Evolutionary conservation across 768 basidiomycete species (phyloP).

Genomic region (Suillus spraguei): DNA sequence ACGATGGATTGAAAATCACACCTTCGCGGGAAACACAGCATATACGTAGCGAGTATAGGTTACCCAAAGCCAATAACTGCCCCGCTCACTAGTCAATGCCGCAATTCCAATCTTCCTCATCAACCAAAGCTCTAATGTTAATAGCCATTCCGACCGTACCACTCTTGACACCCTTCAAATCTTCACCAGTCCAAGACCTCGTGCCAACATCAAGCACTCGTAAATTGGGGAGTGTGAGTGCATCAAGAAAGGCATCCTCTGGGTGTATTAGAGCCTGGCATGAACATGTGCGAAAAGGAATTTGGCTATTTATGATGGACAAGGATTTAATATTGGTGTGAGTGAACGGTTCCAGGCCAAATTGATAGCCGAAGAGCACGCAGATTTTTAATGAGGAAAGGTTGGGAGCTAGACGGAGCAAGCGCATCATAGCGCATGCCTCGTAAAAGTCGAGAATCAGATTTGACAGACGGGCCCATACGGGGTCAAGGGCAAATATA

Average conservation of each 20-base stretch:
- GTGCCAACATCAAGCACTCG: background rate
- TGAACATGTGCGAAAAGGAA: background rate
- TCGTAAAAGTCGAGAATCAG: background rate
- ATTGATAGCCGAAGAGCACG: background rate
- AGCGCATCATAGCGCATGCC: background rate
- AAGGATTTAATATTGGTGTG: constrained; percentile 35
- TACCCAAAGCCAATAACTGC: background rate
- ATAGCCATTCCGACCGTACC: background rate
- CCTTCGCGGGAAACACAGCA: background rate
- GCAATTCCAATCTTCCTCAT: too few relatives aligned
- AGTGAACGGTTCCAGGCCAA: background rate
- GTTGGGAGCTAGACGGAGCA: background rate
- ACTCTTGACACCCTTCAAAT: background rate
- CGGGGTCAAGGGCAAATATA: background rate
- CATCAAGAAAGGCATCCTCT: background rate
- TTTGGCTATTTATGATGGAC: background rate
- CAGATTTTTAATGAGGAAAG: background rate
- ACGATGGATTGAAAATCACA: background rate
- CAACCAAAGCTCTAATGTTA: background rate
- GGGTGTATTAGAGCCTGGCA: background rate
- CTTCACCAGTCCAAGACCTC: background rate
- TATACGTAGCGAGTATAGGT: background rate
- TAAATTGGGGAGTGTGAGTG: background rate
- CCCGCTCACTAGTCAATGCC: background rate
- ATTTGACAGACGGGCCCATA: background rate